Percentiles rank a stretch among this genome's conserved stretches.
These are phyloP conservation scores for Cutaneotrichosporon sp. DNA, from an alignment of 1,284 basidiomycete species.

Conservation along the genomic window DNA sequence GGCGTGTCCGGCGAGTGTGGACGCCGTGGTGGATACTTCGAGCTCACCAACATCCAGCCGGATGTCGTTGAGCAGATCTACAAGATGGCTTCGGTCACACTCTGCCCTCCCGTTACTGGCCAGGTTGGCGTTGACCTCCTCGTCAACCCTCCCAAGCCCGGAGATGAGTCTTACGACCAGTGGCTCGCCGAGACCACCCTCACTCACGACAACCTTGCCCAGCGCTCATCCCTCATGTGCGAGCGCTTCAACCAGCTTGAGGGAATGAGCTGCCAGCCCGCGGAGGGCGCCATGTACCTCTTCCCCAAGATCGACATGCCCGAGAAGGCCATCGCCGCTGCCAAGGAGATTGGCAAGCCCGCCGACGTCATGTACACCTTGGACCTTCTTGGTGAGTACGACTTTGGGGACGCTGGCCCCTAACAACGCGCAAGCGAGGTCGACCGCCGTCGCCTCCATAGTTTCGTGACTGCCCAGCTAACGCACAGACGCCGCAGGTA, in stretches of 20 bases:
- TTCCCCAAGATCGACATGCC: constrained; percentile 73
- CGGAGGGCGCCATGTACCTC: constrained; percentile 79
- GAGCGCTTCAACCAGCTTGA: constrained; percentile 68
- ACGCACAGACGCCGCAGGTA: constrained; percentile 77
- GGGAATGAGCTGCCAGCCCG: constrained; percentile 78
- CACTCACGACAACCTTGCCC: constrained; percentile 68
- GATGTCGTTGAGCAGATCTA: constrained; percentile 80
- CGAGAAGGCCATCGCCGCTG: constrained; percentile 65
- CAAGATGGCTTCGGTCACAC: constrained; percentile 85
- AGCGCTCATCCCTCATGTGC: constrained; percentile 68
- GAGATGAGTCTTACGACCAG: constrained; percentile 66
- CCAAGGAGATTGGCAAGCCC: constrained; percentile 64
- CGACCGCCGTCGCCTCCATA: too few relatives aligned
- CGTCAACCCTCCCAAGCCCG: constrained; percentile 74
- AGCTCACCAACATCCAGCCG: constrained; percentile 70
- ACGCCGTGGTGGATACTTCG: constrained; percentile 88
- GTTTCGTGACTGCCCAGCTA: too few relatives aligned
- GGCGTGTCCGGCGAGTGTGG: constrained; percentile 92
- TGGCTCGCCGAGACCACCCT: constrained; percentile 76
- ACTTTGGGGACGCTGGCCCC: too few relatives aligned
- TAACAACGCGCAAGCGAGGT: neutral
- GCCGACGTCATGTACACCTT: constrained; percentile 86
- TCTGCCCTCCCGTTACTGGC: constrained; percentile 83
- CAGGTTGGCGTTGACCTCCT: constrained; percentile 79
- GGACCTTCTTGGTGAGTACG: constrained; percentile 58